These are phyloP conservation scores for Leucaena leucocephala DNA, from an alignment of 306 rosid genomes.

Conservation along the genomic window DNA sequence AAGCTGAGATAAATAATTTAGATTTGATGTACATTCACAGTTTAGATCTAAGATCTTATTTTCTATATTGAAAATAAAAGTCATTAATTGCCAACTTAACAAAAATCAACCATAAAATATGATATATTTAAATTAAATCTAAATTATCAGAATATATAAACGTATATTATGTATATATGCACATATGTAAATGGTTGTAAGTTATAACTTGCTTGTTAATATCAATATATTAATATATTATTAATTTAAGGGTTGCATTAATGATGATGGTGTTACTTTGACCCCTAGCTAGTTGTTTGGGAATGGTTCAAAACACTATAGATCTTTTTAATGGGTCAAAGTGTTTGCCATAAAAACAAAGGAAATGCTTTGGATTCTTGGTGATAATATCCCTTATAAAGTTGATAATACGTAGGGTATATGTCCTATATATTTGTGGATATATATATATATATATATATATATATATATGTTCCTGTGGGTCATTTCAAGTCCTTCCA, in stretches of 20 bases:
- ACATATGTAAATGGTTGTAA: not conserved
- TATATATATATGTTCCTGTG: slow-evolving; percentile 34
- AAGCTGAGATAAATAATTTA: slow-evolving; percentile 43
- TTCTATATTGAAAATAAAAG: not conserved
- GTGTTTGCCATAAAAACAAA: slow-evolving; percentile 50
- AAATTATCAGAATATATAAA: not conserved
- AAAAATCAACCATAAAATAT: not conserved
- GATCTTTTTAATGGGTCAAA: slow-evolving; percentile 33
- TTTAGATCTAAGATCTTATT: not conserved
- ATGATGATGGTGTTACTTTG: slow-evolving; percentile 42
- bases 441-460: not conserved
- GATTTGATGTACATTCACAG: not conserved
- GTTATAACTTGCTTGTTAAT: not conserved
- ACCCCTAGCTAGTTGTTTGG: slow-evolving; percentile 49
- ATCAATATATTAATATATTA: too few relatives aligned
- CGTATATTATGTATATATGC: not conserved
- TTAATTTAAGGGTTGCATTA: not conserved
- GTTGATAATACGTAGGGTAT: slow-evolving; percentile 6
- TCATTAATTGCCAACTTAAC: not conserved
- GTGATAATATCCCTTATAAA: slow-evolving; percentile 30
- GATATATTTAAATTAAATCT: not conserved
- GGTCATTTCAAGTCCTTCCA: slow-evolving; percentile 52
- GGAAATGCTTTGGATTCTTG: slow-evolving; percentile 71
- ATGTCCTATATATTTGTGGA: slow-evolving; percentile 18
- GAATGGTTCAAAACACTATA: slow-evolving; percentile 29